A percentile compares a stretch with the other conserved stretches of the same genome.
phyloP scores from a whole-genome alignment of 2,329 filamentous ascomycete genomes.

The Sporothrix inflata region DNA sequence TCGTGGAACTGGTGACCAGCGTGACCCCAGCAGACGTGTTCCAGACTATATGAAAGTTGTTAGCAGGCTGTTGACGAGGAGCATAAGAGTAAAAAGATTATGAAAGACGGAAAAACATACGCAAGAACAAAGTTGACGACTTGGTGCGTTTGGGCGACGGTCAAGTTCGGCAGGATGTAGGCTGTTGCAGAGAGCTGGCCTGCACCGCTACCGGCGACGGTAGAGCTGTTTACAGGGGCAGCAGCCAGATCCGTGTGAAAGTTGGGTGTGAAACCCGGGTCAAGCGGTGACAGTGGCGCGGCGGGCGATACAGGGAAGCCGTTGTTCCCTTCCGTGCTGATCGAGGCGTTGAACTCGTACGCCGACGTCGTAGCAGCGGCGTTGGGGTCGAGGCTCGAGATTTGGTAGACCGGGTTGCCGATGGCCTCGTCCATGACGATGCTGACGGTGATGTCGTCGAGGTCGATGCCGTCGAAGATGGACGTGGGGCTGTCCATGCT shows the following conservation, averaged over 20 bases:
- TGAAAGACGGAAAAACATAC: slow-evolving; percentile 42
- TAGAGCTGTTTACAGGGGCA: background rate
- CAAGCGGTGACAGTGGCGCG: slow-evolving; percentile 18
- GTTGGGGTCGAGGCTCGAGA: slow-evolving; percentile 37
- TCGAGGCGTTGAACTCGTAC: background rate
- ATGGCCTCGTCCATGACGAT: slow-evolving; percentile 49
- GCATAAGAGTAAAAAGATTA: background rate
- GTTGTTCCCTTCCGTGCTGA: background rate
- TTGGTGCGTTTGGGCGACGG: slow-evolving; percentile 47
- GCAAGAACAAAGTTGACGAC: slow-evolving; percentile 59
- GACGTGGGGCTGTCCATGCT: slow-evolving; percentile 11
- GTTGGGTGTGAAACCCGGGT: slow-evolving; percentile 21
- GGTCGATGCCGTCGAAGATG: slow-evolving; percentile 43
- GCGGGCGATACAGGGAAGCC: background rate
- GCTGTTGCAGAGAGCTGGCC: slow-evolving; percentile 3
- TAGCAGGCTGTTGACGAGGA: background rate
- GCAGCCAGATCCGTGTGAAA: slow-evolving; percentile 27
- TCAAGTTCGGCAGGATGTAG: slow-evolving; percentile 38
- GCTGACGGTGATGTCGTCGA: slow-evolving; percentile 47
- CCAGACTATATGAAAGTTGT: slow-evolving; percentile 47
- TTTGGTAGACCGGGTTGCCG: slow-evolving; percentile 49
- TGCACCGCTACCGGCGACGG: background rate
- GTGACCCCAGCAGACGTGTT: slow-evolving; percentile 58
- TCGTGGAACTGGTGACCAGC: slow-evolving; percentile 44
- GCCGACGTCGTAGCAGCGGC: background rate